These are phyloP conservation scores for Tricholoma hemisulphureum DNA, from an alignment of 768 basidiomycete species.

Conservation along the genomic window DNA sequence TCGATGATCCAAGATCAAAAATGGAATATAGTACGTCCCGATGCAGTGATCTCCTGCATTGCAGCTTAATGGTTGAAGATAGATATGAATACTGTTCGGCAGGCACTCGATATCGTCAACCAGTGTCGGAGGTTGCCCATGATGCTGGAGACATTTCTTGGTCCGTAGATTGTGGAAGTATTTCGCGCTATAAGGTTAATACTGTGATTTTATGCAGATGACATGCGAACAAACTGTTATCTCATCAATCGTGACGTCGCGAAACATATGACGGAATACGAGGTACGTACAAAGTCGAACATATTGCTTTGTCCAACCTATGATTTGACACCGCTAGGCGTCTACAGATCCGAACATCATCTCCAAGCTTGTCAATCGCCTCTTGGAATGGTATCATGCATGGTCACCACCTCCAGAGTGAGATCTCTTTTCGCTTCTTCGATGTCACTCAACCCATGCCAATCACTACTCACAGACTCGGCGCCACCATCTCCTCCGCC, in stretches of 20 bases:
- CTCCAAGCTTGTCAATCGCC: constrained; percentile 51
- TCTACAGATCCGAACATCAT: constrained; percentile 49
- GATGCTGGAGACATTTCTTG: constrained; percentile 69
- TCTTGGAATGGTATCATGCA: constrained; percentile 72
- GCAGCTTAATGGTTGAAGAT: constrained; percentile 7
- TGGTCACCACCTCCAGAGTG: constrained; percentile 72
- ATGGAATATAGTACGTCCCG: constrained; percentile 22
- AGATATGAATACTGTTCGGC: constrained; percentile 50
- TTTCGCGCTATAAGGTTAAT: background rate
- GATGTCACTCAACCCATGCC: background rate
- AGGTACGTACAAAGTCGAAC: constrained; percentile 39
- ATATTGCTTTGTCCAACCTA: background rate
- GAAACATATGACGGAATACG: constrained; percentile 56
- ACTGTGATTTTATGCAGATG: constrained; percentile 43
- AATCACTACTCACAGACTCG: constrained; percentile 47
- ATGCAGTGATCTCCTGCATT: background rate
- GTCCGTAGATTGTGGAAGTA: constrained; percentile 36
- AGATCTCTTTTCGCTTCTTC: constrained; percentile 21
- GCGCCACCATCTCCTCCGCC: constrained; percentile 53
- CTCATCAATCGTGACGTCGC: constrained; percentile 62
- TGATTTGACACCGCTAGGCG: constrained; percentile 31
- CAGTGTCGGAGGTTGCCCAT: constrained; percentile 59
- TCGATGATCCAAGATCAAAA: constrained; percentile 35
- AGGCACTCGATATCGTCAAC: constrained; percentile 59
- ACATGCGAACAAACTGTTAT: constrained; percentile 57